These are phyloP conservation scores for Brassica carinata DNA, from an alignment of 345 rosid species.

Conservation along the genomic window DNA sequence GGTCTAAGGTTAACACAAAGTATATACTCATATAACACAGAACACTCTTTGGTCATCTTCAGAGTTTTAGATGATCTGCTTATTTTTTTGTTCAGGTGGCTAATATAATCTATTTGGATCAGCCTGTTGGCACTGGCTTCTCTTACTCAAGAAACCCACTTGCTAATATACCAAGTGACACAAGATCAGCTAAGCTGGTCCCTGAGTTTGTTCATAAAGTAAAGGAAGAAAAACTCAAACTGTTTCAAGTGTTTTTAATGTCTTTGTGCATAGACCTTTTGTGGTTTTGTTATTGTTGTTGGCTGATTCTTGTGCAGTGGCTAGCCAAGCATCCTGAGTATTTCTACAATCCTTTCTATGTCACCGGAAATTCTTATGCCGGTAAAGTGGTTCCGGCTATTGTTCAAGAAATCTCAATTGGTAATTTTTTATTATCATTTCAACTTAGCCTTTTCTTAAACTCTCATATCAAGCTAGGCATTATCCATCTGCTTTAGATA, in stretches of 20 bases:
- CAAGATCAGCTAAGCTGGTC: slow-evolving; percentile 39
- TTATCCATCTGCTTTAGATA: too few species aligned
- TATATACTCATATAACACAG: background rate
- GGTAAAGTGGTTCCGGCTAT: slow-evolving; percentile 20
- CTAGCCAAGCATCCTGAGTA: slow-evolving; percentile 28
- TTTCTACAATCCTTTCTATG: slow-evolving; percentile 32
- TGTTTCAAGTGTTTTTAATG: background rate
- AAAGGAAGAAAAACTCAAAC: slow-evolving; percentile 6
- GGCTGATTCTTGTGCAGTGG: slow-evolving; percentile 29
- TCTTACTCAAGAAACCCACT: background rate
- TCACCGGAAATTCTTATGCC: slow-evolving; percentile 29
- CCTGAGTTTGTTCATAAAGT: slow-evolving; percentile 46
- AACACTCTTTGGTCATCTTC: background rate
- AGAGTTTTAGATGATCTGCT: background rate
- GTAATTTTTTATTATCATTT: slow-evolving; percentile 3
- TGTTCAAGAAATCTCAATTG: slow-evolving; percentile 31
- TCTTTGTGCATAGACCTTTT: background rate
- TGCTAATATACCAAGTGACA: background rate
- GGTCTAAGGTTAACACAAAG: background rate
- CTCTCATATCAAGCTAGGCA: too few species aligned
- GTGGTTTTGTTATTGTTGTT: background rate
- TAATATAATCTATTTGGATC: background rate
- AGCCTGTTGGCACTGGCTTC: background rate
- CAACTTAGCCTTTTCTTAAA: background rate
- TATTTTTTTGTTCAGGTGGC: background rate